phyloP scores from a whole-genome alignment of 495 filamentous ascomycete genomes.

The Penicillium taxi region DNA sequence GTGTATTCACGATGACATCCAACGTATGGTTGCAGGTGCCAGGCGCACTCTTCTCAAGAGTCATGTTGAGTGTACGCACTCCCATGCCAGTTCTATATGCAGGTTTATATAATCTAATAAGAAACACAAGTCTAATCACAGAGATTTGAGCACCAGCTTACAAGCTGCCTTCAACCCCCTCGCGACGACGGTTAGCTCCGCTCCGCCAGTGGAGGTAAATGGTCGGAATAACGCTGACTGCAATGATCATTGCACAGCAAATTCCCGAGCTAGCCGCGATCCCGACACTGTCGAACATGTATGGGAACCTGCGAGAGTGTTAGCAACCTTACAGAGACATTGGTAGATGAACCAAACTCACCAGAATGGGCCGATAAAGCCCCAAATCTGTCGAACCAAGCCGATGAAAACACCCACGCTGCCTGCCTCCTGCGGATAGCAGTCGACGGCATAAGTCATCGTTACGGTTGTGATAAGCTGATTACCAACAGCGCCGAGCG shows the following conservation, averaged over 20 bases:
- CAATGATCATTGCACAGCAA: slow-evolving; percentile 35
- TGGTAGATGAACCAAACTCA: slow-evolving; percentile 12
- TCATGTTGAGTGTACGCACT: too few relatives aligned
- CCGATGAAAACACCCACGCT: slow-evolving; percentile 52
- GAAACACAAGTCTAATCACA: too few relatives aligned
- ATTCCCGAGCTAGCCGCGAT: slow-evolving; percentile 35
- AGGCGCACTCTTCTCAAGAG: too few relatives aligned
- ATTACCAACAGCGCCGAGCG: slow-evolving; percentile 45
- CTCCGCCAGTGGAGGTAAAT: slow-evolving; percentile 31
- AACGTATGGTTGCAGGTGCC: too few relatives aligned
- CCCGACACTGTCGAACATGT: slow-evolving; percentile 42
- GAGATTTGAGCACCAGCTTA: too few relatives aligned
- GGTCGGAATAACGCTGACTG: slow-evolving; percentile 39
- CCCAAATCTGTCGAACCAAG: slow-evolving; percentile 47
- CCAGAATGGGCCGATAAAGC: slow-evolving; percentile 54
- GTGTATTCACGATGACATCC: too few relatives aligned
- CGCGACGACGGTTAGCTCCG: too few relatives aligned
- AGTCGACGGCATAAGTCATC: slow-evolving; percentile 51
- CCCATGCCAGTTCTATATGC: too few relatives aligned
- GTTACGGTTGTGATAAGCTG: slow-evolving; percentile 51
- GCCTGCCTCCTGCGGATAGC: slow-evolving; percentile 39
- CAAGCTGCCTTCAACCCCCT: too few relatives aligned
- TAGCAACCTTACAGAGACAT: neutral
- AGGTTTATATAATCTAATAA: too few relatives aligned
- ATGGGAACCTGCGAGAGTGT: slow-evolving; percentile 34